Conservation (phyloP, 345 rosid species). For the Ceriops decandra region DNA sequence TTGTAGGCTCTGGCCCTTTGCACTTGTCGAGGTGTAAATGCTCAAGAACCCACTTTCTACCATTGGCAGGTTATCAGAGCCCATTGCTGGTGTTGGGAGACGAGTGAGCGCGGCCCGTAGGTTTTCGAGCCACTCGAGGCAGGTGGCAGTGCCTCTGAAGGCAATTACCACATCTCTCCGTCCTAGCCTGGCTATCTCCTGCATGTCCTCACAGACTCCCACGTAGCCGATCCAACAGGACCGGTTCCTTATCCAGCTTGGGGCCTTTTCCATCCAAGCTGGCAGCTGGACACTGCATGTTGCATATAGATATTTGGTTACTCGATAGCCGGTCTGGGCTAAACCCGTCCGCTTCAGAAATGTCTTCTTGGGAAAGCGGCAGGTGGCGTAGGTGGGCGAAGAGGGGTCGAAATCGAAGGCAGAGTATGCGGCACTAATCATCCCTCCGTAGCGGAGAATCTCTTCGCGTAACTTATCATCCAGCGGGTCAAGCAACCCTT, state of each 20-base stretch:
- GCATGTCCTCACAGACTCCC: conserved; percentile 75
- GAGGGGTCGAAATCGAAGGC: conserved; percentile 73
- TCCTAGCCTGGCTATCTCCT: conserved; percentile 75
- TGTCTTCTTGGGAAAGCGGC: conserved; percentile 50
- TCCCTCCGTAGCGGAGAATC: conserved; percentile 78
- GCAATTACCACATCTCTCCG: conserved; percentile 86
- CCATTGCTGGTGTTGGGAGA: conserved; percentile 20
- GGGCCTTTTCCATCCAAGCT: conserved; percentile 61
- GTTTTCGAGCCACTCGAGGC: conserved; percentile 93
- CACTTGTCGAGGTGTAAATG: conserved; percentile 22
- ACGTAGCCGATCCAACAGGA: conserved; percentile 98
- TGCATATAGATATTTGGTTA: conserved; percentile 60
- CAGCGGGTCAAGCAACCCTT: conserved; percentile 8
- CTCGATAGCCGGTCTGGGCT: conserved; percentile 57
- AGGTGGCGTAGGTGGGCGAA: conserved; percentile 56
- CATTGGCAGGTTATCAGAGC: conserved; percentile 4
- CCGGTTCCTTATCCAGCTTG: conserved; percentile 55
- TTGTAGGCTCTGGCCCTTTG: conserved; percentile 18
- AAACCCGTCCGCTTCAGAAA: conserved; percentile 57
- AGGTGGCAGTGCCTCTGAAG: conserved; percentile 79
- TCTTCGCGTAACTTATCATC: conserved; percentile 59
- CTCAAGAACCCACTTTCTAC: conserved; percentile 31
- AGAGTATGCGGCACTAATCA: conserved; percentile 75
- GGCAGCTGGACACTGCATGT: conserved; percentile 76
- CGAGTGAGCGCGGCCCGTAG: conserved; percentile 67